phyloP scores from a whole-genome alignment of 768 basidiomycete genomes.

The Lyophyllum decastes region DNA sequence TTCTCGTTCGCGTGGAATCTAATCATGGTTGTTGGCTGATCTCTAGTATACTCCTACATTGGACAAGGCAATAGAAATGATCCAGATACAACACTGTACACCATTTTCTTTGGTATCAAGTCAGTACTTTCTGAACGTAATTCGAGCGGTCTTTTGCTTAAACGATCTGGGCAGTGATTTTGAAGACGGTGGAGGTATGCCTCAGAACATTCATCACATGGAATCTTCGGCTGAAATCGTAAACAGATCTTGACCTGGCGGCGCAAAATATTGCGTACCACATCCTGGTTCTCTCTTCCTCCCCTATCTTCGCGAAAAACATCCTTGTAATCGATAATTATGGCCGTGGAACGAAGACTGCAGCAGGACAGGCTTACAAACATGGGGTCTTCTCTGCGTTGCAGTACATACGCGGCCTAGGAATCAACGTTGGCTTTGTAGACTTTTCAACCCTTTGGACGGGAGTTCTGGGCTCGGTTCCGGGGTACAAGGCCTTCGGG shows the following conservation, averaged over 20 bases:
- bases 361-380: slow-evolving; percentile 47
- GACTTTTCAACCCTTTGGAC: slow-evolving; percentile 50
- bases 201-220: slow-evolving; percentile 15
- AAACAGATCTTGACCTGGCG: slow-evolving; percentile 28
- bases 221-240: slow-evolving; percentile 18
- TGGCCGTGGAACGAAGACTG: slow-evolving; percentile 41
- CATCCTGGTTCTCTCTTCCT: slow-evolving; percentile 39
- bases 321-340: slow-evolving; percentile 56
- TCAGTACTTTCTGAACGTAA: slow-evolving; percentile 22
- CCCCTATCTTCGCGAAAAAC: slow-evolving; percentile 48
- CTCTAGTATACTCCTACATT: slow-evolving; percentile 22
- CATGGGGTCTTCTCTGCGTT: slow-evolving; percentile 43
- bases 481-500: slow-evolving; percentile 51
- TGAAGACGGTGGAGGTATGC: slow-evolving; percentile 34
- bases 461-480: slow-evolving; percentile 38
- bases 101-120: slow-evolving; percentile 57
- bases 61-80: slow-evolving; percentile 24
- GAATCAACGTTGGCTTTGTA: slow-evolving; percentile 45
- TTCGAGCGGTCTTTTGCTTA: background rate
- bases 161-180: slow-evolving; percentile 35
- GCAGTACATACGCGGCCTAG: slow-evolving; percentile 27
- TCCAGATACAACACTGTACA: slow-evolving; percentile 47
- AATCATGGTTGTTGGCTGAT: background rate
- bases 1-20: background rate
- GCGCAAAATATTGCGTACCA: slow-evolving; percentile 40